These are phyloP conservation scores for Pseudogymnoascus sp. DNA, from an alignment of 2,329 filamentous ascomycete species.

Conservation along the genomic window DNA sequence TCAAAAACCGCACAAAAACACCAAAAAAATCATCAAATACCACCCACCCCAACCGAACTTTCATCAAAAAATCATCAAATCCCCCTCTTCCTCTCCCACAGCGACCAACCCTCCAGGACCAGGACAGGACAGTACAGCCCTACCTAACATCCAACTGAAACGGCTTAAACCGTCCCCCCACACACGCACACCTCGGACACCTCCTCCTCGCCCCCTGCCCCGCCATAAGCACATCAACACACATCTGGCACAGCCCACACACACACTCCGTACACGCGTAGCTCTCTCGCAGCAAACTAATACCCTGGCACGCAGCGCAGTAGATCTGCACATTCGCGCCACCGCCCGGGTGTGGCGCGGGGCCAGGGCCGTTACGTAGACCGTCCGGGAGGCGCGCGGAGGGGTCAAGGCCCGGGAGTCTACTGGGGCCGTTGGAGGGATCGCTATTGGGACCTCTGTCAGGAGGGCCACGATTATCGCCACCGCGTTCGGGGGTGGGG, in stretches of 20 bases:
- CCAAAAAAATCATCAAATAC: no score
- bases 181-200: conserved; percentile 71
- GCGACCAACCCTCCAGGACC: no score
- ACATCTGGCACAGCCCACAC: conserved; percentile 82
- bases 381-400: not conserved
- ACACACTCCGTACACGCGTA: conserved; percentile 97
- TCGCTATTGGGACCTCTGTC: conserved; percentile 41
- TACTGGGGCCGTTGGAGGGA: not conserved
- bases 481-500: not conserved
- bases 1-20: no score
- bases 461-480: not conserved
- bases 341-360: not conserved
- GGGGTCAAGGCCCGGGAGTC: not conserved
- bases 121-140: not conserved
- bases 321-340: conserved; percentile 70
- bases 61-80: no score
- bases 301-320: conserved; percentile 76
- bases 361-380: not conserved
- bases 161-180: conserved; percentile 74
- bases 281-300: conserved; percentile 71
- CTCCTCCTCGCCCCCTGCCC: conserved; percentile 63
- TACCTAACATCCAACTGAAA: conserved; percentile 76
- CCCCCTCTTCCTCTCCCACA: no score
- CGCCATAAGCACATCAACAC: conserved; percentile 71
- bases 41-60: no score